phyloP scores from a whole-genome alignment of 768 basidiomycete species.

The Boletus edulis region DNA sequence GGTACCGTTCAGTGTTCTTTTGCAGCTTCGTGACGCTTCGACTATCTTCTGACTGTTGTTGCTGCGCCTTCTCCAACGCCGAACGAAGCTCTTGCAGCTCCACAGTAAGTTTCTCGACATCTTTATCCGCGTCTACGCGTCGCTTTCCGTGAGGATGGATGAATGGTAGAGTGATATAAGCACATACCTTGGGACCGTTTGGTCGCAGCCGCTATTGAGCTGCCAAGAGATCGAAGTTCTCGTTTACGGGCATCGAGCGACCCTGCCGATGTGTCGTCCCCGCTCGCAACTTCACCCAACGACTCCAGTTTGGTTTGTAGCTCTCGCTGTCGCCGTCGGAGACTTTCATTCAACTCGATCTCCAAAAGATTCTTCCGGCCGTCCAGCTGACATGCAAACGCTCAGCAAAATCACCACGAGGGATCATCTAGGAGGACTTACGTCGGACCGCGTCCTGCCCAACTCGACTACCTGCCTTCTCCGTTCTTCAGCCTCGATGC shows the following conservation, averaged over 20 bases:
- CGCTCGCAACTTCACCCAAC: slow-evolving; percentile 59
- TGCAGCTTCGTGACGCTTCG: slow-evolving; percentile 88
- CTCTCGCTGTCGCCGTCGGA: slow-evolving; percentile 78
- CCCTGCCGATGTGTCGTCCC: slow-evolving; percentile 55
- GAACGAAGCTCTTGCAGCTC: slow-evolving; percentile 66
- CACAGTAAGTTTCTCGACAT: slow-evolving; percentile 56
- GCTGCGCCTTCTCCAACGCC: slow-evolving; percentile 71
- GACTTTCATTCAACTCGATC: slow-evolving; percentile 89
- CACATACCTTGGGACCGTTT: slow-evolving; percentile 58
- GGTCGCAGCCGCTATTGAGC: slow-evolving; percentile 61
- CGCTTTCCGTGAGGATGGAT: background rate
- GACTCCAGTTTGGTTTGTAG: slow-evolving; percentile 72
- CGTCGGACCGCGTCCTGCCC: slow-evolving; percentile 67
- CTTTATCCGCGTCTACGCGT: slow-evolving; percentile 63
- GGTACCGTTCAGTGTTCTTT: slow-evolving; percentile 92
- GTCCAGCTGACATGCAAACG: slow-evolving; percentile 41
- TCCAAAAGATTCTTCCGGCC: slow-evolving; percentile 78
- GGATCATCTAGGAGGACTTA: slow-evolving; percentile 32
- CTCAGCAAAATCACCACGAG: background rate
- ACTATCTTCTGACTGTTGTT: slow-evolving; percentile 82
- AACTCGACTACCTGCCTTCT: slow-evolving; percentile 70
- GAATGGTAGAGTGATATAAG: background rate
- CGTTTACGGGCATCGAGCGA: slow-evolving; percentile 66
- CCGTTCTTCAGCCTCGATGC: slow-evolving; percentile 72
- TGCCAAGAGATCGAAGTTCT: slow-evolving; percentile 67